Evolutionary conservation across 2,329 filamentous ascomycete species (phyloP), one percentile per base, ranked within the genome.

Genomic region (Hysterium pulicare): DNA sequence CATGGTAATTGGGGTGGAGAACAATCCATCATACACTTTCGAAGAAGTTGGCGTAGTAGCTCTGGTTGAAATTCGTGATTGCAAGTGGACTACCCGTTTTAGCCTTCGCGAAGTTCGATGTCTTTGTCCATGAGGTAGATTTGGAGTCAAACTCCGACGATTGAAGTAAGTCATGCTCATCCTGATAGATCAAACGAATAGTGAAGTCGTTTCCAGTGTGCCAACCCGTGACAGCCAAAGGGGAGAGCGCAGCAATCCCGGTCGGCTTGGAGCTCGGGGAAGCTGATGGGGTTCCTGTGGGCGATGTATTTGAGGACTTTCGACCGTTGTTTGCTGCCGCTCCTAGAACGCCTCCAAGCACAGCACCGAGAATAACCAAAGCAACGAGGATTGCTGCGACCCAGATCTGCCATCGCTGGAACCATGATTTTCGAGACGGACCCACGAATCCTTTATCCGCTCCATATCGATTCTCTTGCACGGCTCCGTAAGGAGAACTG

Each of bases 211-310:
- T 30, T 11, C 35, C 19, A 32, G 33, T 31, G n/a, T 16, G 9
- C 43, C 43, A 46, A 13, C 22, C 39, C 3, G 43, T 40, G 11
- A 36, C 38, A 9, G 39, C 39, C 6, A 46, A 30, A 2, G 43
- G 38, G 9, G 43, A 42, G 19, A 36, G 31, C 9, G 20, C n/a
- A 15, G 30, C 30, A 15, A 43, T 43, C 23, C 35, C 35, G 28
- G 16, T n/a, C 20, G 35, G 35, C 20, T 9, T 38, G 13, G 35
- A 23, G n/a, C n/a, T n/a, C n/a, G n/a, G n/a, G 13, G 20, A 24
- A 4, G 19, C 9, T 8, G 35, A 20, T 20, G 35, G 20, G 11
- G 35, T 21, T 17, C 21, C 20, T 23, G 22, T 24, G 9, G 35
- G 9, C 19, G 19, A 15, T 38, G 20, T n/a, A 15, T 13, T 24